A percentile compares a stretch with the other conserved stretches of the same genome.
phyloP scores from a whole-genome alignment of 2,329 filamentous ascomycete genomes.

The Penicillium sp. region DNA sequence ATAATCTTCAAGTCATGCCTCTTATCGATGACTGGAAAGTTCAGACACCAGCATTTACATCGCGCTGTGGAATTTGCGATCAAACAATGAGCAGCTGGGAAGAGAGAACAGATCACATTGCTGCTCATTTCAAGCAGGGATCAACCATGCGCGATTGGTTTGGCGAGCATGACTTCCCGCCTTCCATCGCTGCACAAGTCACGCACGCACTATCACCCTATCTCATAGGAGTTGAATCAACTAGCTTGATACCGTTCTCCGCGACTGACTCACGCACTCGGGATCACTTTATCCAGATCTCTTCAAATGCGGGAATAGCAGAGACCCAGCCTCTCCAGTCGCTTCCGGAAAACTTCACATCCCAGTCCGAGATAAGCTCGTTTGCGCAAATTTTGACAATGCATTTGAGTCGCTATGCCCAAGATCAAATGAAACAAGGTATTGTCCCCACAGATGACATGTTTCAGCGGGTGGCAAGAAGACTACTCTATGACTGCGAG shows the following conservation, averaged over 20 bases:
- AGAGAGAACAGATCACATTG: constrained; percentile 54
- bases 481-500: constrained; percentile 51
- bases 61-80: constrained; percentile 55
- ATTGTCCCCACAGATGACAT: constrained; percentile 51
- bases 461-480: constrained; percentile 51
- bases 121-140: constrained; percentile 55
- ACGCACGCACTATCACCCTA: constrained; percentile 22
- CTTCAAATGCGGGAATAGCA: constrained; percentile 2
- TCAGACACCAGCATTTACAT: constrained; percentile 48
- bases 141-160: constrained; percentile 56
- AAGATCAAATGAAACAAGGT: constrained; percentile 14
- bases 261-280: constrained; percentile 14
- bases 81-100: constrained; percentile 52
- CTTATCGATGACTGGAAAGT: constrained; percentile 22
- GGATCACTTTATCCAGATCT: constrained; percentile 24
- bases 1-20: constrained; percentile 42
- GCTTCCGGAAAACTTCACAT: background rate
- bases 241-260: constrained; percentile 21
- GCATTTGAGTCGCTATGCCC: constrained; percentile 22
- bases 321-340: background rate
- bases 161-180: constrained; percentile 51
- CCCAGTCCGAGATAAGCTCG: background rate
- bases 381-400: background rate
- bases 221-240: constrained; percentile 22
- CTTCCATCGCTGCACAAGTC: constrained; percentile 16